Evolutionary conservation across 768 basidiomycete genomes (phyloP), one percentile per base, ranked within the genome.

Genomic region (Pisolithus marmoratus): DNA sequence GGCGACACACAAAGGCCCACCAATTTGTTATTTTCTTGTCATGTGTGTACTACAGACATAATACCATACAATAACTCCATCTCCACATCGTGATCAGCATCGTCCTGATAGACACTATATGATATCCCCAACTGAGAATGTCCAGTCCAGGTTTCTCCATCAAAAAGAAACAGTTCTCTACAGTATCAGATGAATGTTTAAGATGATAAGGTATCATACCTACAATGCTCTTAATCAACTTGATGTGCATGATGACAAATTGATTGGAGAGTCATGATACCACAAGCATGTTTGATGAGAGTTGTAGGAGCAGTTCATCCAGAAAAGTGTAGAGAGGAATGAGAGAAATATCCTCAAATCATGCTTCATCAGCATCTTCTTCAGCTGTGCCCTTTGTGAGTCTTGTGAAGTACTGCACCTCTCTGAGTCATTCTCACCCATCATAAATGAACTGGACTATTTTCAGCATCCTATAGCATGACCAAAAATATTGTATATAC

Each of bases 1-100:
- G 49, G 58, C 54, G 9, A 11, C 50, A 15, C 50, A 60, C 3
- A 52, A 58, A 23, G 67, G 70, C 0, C 65, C 65, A 0, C 49
- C 51, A 2, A 53, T 51, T 19, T 55, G 52, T 17, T 60, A 56
- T 26, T 41, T 41, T 29, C 29, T 29, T 29, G 29, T 29, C 6
- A 3, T 11, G 8, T 29, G 29, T 29, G 9, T 29, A 29, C 29
- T 29, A 29, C 29, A 9, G 29, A 29, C 8, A 29, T 9, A 8
- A 29, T 29, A 29, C 29, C 8, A 1, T 29, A 29, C 8, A 9
- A 20, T 19, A 20, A 20, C 40, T 41, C 20, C 8, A 38, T 38
- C 5, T 41, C 40, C 1, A 4, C 40, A 20, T 9, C 19, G 8
- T 41, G 40, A 20, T 20, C 40, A 1, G 8, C 40, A 11, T 41